These are phyloP conservation scores for Suhomyces vadensis DNA, from an alignment of 805 yeast genomes.

Conservation along the genomic window DNA sequence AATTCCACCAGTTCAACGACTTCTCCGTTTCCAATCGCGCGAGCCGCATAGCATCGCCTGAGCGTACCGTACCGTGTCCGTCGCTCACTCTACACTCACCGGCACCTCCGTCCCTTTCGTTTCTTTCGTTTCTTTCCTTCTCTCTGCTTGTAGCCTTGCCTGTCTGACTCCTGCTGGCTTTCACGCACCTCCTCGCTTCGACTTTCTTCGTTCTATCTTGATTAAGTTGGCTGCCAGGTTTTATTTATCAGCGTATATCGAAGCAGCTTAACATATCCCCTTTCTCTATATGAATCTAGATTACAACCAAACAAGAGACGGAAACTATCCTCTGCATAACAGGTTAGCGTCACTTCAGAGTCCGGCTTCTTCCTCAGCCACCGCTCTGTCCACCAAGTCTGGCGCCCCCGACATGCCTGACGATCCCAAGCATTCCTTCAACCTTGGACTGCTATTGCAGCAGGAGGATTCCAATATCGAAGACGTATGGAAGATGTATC, in stretches of 20 bases:
- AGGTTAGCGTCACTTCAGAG: not conserved
- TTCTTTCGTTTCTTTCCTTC: too few species aligned
- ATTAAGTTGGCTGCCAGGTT: not conserved
- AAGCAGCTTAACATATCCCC: not conserved
- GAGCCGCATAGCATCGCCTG: too few species aligned
- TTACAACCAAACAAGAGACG: not conserved
- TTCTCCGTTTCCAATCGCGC: too few species aligned
- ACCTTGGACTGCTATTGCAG: conserved; percentile 2
- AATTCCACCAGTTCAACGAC: too few species aligned
- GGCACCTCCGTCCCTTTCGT: too few species aligned
- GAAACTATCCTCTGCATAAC: not conserved
- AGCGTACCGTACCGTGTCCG: too few species aligned
- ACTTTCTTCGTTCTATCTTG: not conserved
- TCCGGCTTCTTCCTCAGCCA: conserved; percentile 5
- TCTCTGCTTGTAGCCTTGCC: too few species aligned
- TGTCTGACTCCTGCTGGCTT: not conserved
- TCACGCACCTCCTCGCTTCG: not conserved
- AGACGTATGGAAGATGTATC: conserved; percentile 76
- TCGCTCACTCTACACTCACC: too few species aligned
- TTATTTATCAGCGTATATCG: not conserved
- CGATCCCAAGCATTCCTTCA: not conserved
- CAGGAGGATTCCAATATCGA: conserved; percentile 20
- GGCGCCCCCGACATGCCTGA: not conserved
- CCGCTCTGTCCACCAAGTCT: conserved; percentile 4
- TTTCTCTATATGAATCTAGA: not conserved